Conservation (phyloP, 192 early-diverging fungal genomes). For the Coemansia sp. region DNA sequence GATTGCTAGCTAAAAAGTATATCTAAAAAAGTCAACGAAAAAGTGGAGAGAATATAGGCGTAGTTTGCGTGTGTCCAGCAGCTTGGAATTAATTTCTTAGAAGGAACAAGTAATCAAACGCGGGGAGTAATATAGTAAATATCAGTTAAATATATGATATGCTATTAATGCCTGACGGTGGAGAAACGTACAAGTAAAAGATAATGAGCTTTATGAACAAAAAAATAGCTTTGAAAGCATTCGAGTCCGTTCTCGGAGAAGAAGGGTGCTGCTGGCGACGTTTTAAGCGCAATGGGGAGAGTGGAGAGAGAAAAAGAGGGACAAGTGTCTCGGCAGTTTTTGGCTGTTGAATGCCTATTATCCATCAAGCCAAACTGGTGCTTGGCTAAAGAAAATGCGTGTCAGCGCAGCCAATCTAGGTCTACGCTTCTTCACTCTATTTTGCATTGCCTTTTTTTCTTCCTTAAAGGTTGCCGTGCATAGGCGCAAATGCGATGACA, state of each 20-base stretch:
- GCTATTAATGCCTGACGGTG: not conserved
- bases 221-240: not conserved
- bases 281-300: not conserved
- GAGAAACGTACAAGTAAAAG: not conserved
- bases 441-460: not conserved
- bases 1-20: not conserved
- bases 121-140: not conserved
- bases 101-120: not conserved
- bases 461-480: constrained; percentile 1
- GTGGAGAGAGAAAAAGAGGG: not conserved
- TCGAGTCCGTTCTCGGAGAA: not conserved
- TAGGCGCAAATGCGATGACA: constrained; percentile 3
- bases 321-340: not conserved
- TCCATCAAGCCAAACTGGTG: not conserved
- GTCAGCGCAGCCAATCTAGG: constrained; percentile 1
- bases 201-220: not conserved
- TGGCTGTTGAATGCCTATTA: not conserved
- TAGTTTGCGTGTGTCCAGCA: not conserved
- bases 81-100: not conserved
- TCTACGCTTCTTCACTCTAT: not conserved
- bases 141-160: not conserved
- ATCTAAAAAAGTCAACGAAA: not conserved
- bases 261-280: not conserved
- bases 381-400: not conserved
- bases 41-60: not conserved